Evolutionary conservation across 495 filamentous ascomycete species (phyloP).

Genomic region (Lasiosphaeria ovina): DNA sequence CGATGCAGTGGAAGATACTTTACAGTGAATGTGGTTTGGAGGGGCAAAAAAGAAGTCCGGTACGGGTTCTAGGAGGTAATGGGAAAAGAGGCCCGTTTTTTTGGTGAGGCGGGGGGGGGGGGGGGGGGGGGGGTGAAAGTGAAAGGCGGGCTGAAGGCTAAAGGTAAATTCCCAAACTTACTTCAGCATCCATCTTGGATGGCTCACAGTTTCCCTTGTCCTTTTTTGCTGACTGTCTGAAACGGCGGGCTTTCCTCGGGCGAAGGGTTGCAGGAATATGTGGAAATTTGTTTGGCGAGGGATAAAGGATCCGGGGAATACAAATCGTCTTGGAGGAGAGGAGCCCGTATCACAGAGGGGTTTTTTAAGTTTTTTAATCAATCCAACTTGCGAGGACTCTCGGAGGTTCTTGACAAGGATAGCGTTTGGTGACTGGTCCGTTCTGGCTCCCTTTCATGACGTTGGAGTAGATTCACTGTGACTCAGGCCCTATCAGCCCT

Average conservation of each 20-base stretch:
- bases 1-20: not conserved
- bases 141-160: constrained; percentile 9
- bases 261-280: not conserved
- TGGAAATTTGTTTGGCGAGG: not conserved
- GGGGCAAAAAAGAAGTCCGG: constrained; percentile 18
- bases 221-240: not conserved
- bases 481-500: constrained; percentile 30
- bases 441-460: constrained; percentile 29
- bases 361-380: constrained; percentile 1
- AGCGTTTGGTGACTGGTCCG: constrained; percentile 3
- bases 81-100: constrained; percentile 8
- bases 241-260: constrained; percentile 2
- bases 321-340: too few relatives aligned
- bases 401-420: constrained; percentile 9
- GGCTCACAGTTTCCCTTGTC: constrained; percentile 10
- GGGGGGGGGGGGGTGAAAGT: constrained; percentile 1
- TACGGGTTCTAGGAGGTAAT: too few relatives aligned
- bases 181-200: constrained; percentile 34
- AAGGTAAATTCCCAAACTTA: constrained; percentile 24
- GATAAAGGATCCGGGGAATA: not conserved
- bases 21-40: constrained; percentile 16
- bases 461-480: constrained; percentile 15
- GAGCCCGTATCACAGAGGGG: not conserved
- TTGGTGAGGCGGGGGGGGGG: constrained; percentile 13
- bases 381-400: not conserved